A percentile compares a stretch with the other conserved stretches of the same genome.
Conservation (phyloP, 2,329 filamentous ascomycete genomes). For the Penicillium expansum region DNA sequence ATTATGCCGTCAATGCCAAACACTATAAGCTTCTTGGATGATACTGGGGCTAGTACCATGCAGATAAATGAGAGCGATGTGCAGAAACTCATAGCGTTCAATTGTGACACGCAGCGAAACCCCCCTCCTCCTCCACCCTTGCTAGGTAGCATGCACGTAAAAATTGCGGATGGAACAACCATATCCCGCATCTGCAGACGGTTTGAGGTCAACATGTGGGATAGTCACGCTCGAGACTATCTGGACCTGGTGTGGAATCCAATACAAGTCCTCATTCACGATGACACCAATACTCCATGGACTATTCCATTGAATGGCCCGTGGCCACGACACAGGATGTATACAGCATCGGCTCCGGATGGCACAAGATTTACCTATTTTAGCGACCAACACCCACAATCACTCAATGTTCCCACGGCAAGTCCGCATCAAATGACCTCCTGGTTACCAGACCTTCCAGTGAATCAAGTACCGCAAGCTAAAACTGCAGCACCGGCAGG, state of each 20-base stretch:
- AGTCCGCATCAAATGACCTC: background rate
- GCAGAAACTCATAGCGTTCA: fast-evolving
- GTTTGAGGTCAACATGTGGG: background rate
- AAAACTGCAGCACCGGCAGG: too few species aligned
- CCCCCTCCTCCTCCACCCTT: background rate
- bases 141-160: fast-evolving
- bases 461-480: background rate
- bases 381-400: background rate
- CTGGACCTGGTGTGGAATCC: background rate
- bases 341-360: background rate
- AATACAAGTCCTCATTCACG: background rate
- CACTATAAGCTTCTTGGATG: too few species aligned
- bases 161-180: fast-evolving
- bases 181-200: fast-evolving
- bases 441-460: background rate
- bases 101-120: background rate
- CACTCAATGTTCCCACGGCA: background rate
- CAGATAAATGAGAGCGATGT: background rate
- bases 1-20: too few species aligned
- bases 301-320: background rate
- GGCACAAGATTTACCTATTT: background rate
- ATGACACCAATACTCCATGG: fast-evolving
- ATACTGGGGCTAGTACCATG: background rate
- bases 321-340: background rate
- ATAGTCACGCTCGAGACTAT: fast-evolving